phyloP scores from a whole-genome alignment of 306 rosid species.

The Mimosa bimucronata region DNA sequence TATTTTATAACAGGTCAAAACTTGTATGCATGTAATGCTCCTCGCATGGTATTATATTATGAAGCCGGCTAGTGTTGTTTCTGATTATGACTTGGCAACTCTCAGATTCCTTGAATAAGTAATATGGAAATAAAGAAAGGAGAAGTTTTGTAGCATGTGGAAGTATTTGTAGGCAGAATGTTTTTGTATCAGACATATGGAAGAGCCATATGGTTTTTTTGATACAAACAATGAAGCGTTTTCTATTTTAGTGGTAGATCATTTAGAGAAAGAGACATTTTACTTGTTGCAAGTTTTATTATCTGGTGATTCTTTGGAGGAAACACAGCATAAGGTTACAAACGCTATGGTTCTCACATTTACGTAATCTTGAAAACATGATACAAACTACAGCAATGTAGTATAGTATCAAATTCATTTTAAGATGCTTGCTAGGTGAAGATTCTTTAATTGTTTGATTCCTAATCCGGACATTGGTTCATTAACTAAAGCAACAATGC shows the following conservation, averaged over 20 bases:
- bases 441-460: slow-evolving; percentile 6
- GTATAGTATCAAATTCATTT: not conserved
- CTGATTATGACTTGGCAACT: slow-evolving; percentile 35
- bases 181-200: not conserved
- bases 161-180: slow-evolving; percentile 32
- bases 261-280: slow-evolving; percentile 15
- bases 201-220: not conserved
- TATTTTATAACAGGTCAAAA: slow-evolving; percentile 44
- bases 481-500: not conserved
- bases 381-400: not conserved
- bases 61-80: slow-evolving; percentile 50
- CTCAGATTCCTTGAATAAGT: slow-evolving; percentile 32
- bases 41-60: not conserved
- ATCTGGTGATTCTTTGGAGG: too few species aligned
- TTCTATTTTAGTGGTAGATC: too few species aligned
- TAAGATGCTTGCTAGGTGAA: not conserved
- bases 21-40: not conserved
- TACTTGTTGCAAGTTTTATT: slow-evolving; percentile 25
- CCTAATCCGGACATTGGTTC: not conserved
- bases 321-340: not conserved
- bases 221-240: not conserved
- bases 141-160: slow-evolving; percentile 30
- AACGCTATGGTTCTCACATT: not conserved
- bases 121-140: slow-evolving; percentile 25
- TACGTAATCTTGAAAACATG: not conserved